A percentile compares a stretch with the other conserved stretches of the same genome.
Conservation (phyloP, 306 rosid genomes). For the Lagenaria siceraria region DNA sequence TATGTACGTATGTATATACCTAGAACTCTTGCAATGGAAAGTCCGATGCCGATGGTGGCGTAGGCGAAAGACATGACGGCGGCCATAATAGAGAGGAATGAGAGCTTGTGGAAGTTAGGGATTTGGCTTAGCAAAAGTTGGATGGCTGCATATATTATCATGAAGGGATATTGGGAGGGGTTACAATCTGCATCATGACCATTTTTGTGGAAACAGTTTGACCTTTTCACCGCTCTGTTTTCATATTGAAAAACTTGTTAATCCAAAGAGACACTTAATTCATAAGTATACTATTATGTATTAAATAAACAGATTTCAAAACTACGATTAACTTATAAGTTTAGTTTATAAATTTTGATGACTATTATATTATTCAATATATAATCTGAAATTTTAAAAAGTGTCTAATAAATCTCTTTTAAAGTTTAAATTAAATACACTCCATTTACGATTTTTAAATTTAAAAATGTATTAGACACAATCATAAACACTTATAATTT, state of each 20-base stretch:
- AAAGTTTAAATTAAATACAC: too few species aligned
- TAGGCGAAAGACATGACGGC: slow-evolving; percentile 97
- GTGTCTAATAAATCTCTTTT: too few species aligned
- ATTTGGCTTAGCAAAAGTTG: slow-evolving; percentile 77
- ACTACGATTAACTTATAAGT: too few species aligned
- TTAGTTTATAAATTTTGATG: too few species aligned
- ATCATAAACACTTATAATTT: neutral
- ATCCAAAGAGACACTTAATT: too few species aligned
- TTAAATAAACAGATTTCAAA: too few species aligned
- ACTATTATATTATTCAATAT: too few species aligned
- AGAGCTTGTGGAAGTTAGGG: slow-evolving; percentile 73
- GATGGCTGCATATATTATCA: slow-evolving; percentile 62
- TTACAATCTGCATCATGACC: slow-evolving; percentile 52
- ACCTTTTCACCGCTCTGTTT: slow-evolving; percentile 74
- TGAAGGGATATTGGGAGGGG: slow-evolving; percentile 51
- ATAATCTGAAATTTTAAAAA: too few species aligned
- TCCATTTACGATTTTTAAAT: too few species aligned
- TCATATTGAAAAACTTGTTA: neutral
- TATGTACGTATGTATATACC: slow-evolving; percentile 12
- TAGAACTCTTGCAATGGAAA: slow-evolving; percentile 60
- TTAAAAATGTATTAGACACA: too few species aligned
- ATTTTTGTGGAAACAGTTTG: slow-evolving; percentile 76
- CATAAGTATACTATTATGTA: too few species aligned
- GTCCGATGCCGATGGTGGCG: slow-evolving; percentile 80
- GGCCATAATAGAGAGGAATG: slow-evolving; percentile 91